A percentile compares a stretch with the other conserved stretches of the same genome.
Conservation (phyloP, 73 alveolate species). For the Paramecium sonneborni region DNA sequence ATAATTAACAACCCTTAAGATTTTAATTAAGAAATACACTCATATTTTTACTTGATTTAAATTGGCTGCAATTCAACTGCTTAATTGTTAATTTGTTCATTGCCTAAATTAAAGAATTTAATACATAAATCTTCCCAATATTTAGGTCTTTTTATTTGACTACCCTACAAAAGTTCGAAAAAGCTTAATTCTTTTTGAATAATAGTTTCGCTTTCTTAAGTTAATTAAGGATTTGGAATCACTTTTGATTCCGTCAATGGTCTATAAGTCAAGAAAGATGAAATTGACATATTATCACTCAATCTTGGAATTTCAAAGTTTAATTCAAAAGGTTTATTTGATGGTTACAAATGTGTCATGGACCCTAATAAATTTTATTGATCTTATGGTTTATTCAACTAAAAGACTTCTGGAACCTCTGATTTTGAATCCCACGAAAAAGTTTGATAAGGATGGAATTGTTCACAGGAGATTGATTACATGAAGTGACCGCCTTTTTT, state of each 20-base stretch:
- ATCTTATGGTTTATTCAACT: neutral
- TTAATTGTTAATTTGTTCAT: neutral
- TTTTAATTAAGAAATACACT: neutral
- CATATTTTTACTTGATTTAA: neutral
- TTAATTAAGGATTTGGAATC: neutral
- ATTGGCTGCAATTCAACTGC: constrained; percentile 1
- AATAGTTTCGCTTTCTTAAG: neutral
- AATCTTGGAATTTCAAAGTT: constrained; percentile 44
- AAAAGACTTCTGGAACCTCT: neutral
- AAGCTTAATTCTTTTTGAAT: neutral
- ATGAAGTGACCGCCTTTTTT: constrained; percentile 35
- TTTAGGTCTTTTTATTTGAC: neutral
- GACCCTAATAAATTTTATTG: neutral
- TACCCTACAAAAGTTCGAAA: neutral
- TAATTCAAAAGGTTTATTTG: constrained; percentile 33
- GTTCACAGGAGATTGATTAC: neutral
- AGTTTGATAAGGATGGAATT: neutral
- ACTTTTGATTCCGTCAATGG: neutral
- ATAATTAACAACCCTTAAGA: neutral
- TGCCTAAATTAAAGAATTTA: neutral
- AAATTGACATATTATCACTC: neutral
- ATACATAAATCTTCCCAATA: constrained; percentile 29
- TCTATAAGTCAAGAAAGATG: neutral
- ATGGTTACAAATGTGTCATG: constrained; percentile 10
- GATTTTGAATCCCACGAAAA: constrained; percentile 19